Evolutionary conservation across 768 basidiomycete genomes (phyloP), one percentile per base, ranked within the genome.

Genomic region (Boletus sp.): DNA sequence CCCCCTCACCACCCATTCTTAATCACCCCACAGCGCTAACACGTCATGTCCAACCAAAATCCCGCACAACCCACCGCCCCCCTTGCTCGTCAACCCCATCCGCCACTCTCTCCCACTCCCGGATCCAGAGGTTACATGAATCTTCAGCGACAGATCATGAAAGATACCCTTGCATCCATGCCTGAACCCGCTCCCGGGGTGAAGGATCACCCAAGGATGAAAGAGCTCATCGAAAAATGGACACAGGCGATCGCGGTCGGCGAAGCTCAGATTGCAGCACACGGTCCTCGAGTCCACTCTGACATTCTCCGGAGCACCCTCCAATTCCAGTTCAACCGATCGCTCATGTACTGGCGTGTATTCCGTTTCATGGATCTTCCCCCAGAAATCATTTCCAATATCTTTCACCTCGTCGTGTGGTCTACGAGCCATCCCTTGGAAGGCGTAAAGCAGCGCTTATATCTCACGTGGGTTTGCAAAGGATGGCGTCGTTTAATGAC

Each of bases 291-390:
- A n/a, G 63, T 72, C 40, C 11, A 56, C 40, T 5, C 28, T 4
- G 3, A 7, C 8, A 11, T 66, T 44, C 53, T 71, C 20, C 55
- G 47, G 7, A 42, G 10, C 18, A 70, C 58, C 18, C 57, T 66
- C 55, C 60, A 65, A 40, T 30, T 50, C n/a, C 62, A 59, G 52
- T 63, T 57, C 57, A 58, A 58, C 15, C 60, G 59, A 28, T 50
- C 62, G 30, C 46, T 75, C 59, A 54, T 72, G 3, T 68, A 70
- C 49, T 79, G 75, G 72, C 68, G 69, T 37, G 71, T 74, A 35
- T 87, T 88, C 68, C 80, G 80, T 44, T 72, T 89, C 58, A 81
- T 80, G 69, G 77, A 83, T 35, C 77, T 90, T 4, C 89, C 89
- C 3, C 67, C 75, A 32, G 89, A 91, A 67, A 83, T 90, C 54